Percentiles rank a stretch among this genome's conserved stretches.
Conservation (phyloP, 2,329 filamentous ascomycete genomes). For the Albophoma yamanashiensis region DNA sequence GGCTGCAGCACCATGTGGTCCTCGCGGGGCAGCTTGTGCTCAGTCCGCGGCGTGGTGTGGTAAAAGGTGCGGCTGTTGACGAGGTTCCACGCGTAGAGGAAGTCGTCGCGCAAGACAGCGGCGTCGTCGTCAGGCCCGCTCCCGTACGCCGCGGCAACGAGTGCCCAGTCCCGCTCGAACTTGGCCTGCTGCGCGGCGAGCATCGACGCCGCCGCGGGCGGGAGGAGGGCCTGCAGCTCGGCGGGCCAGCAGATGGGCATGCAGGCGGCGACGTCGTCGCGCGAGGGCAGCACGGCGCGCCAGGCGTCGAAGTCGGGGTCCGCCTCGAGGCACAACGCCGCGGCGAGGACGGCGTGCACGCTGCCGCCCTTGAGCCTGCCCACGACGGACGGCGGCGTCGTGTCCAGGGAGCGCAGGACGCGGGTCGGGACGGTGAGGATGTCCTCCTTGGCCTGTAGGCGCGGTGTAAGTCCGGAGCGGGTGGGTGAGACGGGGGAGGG, state of each 20-base stretch:
- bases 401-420: constrained; percentile 54
- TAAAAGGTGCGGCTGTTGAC: constrained; percentile 56
- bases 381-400: constrained; percentile 42
- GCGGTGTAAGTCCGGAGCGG: not conserved
- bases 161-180: constrained; percentile 29
- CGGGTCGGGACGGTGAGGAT: constrained; percentile 55
- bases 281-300: constrained; percentile 56
- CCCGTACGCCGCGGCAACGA: constrained; percentile 16
- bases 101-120: constrained; percentile 26
- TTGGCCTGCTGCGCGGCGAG: constrained; percentile 41
- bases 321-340: constrained; percentile 48
- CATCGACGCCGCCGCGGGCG: constrained; percentile 27
- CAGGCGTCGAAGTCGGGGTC: constrained; percentile 41
- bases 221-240: constrained; percentile 32
- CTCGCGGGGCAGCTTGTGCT: constrained; percentile 26
- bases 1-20: constrained; percentile 62
- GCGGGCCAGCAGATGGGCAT: constrained; percentile 38
- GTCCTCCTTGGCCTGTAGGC: constrained; percentile 30
- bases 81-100: constrained; percentile 45
- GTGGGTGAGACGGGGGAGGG: not conserved
- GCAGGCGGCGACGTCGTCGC: constrained; percentile 40
- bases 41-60: constrained; percentile 35
- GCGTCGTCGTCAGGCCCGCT: not conserved
- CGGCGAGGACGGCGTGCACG: constrained; percentile 64
- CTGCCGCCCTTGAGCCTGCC: constrained; percentile 40